Evolutionary conservation across 116 monocot genomes (phyloP), one percentile per base, ranked within the genome.

Genomic region (Thalassia testudinum): DNA sequence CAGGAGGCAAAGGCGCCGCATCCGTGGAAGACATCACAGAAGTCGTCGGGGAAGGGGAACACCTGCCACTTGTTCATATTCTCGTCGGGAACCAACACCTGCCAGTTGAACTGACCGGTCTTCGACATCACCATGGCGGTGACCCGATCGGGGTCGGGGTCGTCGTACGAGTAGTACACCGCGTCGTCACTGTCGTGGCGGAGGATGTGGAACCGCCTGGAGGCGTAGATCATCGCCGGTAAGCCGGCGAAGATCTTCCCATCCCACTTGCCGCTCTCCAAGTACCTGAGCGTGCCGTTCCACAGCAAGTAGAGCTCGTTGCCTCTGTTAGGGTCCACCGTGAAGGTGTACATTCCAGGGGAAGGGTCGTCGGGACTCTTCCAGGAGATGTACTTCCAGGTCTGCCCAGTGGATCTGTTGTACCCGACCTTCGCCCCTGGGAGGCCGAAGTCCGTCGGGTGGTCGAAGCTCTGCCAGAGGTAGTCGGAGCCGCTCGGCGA

Each of bases 381-480:
- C 81, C 81, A 81, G 17, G 70, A 60, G 1, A 44, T 59, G 6
- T 76, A 21, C 7, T 14, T 48, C 50, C 50, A 50, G 22, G 4
- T 50, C 23, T 23, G 27, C 7, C 65, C 58, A 5, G 49, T 68
- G 18, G 52, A 26, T 43, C 71, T 75, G 62, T 80, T 75, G 11
- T 56, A 11, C 19, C 62, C 68, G 16, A 81, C 14, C 52, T 67
- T 73, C 18, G 19, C 57, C 0, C 77, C 70, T 1, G 77, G 73
- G n/a, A 82, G 66, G 50, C 63, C 69, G 5, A 69, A 69, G 59
- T 82, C 7, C 1, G 66, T 54, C 5, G 77, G 77, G 45, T 82
- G 56, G 24, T 81, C 81, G 18, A 76, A 43, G 30, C 76, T 81
- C 52, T 73, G 74, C 82, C 82, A 82, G 5, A 74, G 16, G 0